phyloP scores from a whole-genome alignment of 805 yeast species.

The Wickerhamomyces bisporus region DNA sequence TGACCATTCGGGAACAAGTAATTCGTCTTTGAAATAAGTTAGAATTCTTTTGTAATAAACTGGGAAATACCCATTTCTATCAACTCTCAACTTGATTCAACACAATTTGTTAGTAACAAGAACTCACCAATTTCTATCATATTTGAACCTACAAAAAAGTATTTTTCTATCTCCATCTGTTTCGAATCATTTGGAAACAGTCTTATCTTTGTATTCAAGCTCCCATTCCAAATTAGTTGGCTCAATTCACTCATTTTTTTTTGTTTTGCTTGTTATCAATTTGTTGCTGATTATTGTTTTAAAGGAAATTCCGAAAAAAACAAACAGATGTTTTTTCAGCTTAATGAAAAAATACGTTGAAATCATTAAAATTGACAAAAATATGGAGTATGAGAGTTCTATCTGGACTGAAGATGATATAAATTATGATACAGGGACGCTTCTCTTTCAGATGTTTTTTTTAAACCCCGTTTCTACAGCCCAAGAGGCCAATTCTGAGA shows the following conservation, averaged over 20 bases:
- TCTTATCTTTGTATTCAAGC: conserved; percentile 38
- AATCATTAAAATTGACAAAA: too few relatives aligned
- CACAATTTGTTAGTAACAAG: too few relatives aligned
- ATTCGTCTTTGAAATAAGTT: conserved; percentile 31
- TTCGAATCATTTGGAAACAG: conserved; percentile 23
- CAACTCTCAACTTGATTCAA: conserved; percentile 16
- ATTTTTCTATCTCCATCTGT: conserved; percentile 11
- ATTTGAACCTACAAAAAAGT: conserved; percentile 10
- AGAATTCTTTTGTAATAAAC: conserved; percentile 33
- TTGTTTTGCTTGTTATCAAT: neutral
- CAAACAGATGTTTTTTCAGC: too few relatives aligned
- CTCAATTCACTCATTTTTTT: conserved; percentile 29
- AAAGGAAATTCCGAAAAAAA: neutral
- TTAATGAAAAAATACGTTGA: too few relatives aligned
- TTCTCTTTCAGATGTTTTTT: conserved; percentile 26
- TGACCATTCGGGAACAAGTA: conserved; percentile 25
- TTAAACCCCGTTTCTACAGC: conserved; percentile 25
- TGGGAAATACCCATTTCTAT: conserved; percentile 52
- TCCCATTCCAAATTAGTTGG: conserved; percentile 48
- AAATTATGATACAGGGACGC: conserved; percentile 10
- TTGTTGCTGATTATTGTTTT: neutral
- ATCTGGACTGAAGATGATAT: conserved; percentile 12
- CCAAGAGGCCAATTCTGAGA: conserved; percentile 12
- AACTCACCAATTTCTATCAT: too few relatives aligned
- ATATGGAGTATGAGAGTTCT: conserved; percentile 2